Base-by-base conservation (phyloP, 2,329 filamentous ascomycete species). In the Pseudocercospora crystallina region DNA sequence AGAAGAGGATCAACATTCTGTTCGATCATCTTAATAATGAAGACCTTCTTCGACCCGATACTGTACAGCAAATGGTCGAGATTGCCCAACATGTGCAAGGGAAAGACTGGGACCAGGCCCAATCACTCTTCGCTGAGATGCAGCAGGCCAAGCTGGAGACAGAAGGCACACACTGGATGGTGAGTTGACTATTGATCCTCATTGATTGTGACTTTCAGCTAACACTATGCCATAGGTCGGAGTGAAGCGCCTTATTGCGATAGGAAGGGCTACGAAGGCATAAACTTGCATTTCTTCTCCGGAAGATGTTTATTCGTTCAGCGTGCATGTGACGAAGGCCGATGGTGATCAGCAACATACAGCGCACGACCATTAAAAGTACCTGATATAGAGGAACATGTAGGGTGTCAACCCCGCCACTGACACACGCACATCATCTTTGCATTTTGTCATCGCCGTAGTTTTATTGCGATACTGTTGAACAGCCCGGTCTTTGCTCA, bases 1-100 rank as follows among this genome's bases (percentile, higher is more conserved):
- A 96, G 69, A 96, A 96, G 74, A 85, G 94, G 26, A 80, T 99
- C 52, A 62, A 88, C 63, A 85, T 96, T 43, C 77, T 99, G n/a
- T 97, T 96, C 69, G 92, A 99, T 67, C 90, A 96, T 70, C 78
- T 99, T 40, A 99, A 97, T 79, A 97, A 97, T 60, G 87, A 91
- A 65, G 91, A 97, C 65, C 77, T 96, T 35, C 78, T 97, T 47
- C 88, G 87, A 73, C 82, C 87, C 1, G 85, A 88, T 64, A 96
- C 87, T 0, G 81, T 91, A 43, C 77, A 82, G 54, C 78, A 85
- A 66, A 76, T 91, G 62, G 76, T 78, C 8, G 75, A 83, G 61
- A 73, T 90, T 29, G 65, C 69, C 15, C 63, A 63, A 47, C 65
- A 68, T 36, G 61, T 78, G 10, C 65, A 73, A 39, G 60, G 58